These are phyloP conservation scores for Ophiocordyceps polyrhachis-furcata DNA, from an alignment of 2,329 filamentous ascomycete genomes.

Conservation along the genomic window DNA sequence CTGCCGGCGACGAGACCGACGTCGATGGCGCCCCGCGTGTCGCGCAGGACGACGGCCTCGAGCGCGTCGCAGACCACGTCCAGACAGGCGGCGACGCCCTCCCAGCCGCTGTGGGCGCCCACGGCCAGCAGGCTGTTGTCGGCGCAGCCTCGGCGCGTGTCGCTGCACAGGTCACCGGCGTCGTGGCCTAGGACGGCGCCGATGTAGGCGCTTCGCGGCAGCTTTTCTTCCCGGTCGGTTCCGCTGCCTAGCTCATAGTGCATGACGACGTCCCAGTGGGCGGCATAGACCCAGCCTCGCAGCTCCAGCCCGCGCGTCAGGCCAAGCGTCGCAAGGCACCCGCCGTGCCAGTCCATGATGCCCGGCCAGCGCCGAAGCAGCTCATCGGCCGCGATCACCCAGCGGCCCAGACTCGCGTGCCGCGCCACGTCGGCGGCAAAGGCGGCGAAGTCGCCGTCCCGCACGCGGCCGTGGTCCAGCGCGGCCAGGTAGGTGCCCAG, in stretches of 20 bases:
- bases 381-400: background rate
- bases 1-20: background rate
- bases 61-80: background rate
- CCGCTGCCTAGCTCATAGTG: background rate
- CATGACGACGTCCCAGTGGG: background rate
- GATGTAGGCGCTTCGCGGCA: background rate
- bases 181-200: background rate
- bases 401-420: background rate
- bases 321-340: background rate
- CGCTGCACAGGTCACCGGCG: background rate
- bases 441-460: background rate
- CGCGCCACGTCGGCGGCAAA: background rate
- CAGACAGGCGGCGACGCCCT: background rate
- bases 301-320: background rate
- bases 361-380: background rate
- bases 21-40: background rate
- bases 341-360: background rate
- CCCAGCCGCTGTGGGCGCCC: background rate
- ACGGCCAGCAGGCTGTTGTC: background rate
- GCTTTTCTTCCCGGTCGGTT: background rate
- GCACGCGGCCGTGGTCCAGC: background rate
- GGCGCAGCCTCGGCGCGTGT: background rate
- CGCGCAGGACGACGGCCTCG: background rate
- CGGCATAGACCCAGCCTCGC: background rate
- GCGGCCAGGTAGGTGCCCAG: background rate